Conservation (phyloP, 495 filamentous ascomycete species). For the Diplogelasinospora grovesii region DNA sequence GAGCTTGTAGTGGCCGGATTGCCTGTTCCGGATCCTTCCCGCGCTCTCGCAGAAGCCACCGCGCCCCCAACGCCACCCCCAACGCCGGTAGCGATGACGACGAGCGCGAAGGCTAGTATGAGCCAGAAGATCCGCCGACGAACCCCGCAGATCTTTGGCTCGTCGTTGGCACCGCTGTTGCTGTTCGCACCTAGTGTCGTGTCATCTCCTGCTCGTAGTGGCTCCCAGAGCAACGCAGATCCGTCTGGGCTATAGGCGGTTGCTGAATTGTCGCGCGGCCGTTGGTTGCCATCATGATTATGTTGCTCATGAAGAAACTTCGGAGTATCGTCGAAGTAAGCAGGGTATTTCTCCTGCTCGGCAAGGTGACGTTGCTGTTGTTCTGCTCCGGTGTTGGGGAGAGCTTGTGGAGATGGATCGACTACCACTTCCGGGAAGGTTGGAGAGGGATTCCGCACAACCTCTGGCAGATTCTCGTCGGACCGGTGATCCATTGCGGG, state of each 20-base stretch:
- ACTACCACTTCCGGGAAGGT: constrained; percentile 13
- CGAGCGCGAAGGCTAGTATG: constrained; percentile 8
- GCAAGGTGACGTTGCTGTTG: constrained; percentile 2
- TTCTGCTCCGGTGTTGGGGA: constrained; percentile 1
- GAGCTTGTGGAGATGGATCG: constrained; percentile 15
- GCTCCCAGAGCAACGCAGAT: constrained; percentile 17
- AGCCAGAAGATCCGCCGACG: constrained; percentile 19
- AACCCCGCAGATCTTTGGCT: constrained; percentile 18
- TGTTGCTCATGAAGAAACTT: constrained; percentile 13
- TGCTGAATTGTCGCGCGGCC: neutral
- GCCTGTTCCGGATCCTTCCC: neutral
- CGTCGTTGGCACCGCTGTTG: neutral
- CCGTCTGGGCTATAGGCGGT: constrained; percentile 5
- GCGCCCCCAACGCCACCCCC: constrained; percentile 23
- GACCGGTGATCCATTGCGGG: constrained; percentile 12
- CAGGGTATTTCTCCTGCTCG: constrained; percentile 20
- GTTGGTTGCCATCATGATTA: neutral
- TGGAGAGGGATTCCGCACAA: constrained; percentile 3
- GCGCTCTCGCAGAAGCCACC: constrained; percentile 5
- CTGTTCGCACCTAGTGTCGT: neutral
- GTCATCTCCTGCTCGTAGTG: constrained; percentile 1
- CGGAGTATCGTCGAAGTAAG: constrained; percentile 17
- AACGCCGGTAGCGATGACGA: constrained; percentile 18
- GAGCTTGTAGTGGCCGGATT: neutral
- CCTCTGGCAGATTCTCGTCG: constrained; percentile 24